phyloP scores from a whole-genome alignment of 352 stramenopile species.

The Plasmopara halstedii region DNA sequence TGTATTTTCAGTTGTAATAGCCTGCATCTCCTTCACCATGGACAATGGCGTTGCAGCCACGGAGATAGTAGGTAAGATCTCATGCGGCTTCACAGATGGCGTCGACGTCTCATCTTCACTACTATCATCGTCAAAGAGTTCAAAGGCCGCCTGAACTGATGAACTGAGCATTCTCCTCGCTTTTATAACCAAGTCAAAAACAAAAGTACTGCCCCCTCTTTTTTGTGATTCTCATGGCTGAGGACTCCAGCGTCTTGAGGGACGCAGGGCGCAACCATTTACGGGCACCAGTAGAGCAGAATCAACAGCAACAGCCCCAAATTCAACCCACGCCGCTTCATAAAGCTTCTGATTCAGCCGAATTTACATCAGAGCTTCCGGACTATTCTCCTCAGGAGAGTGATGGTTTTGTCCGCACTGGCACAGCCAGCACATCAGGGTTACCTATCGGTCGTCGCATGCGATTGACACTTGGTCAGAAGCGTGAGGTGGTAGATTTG shows the following conservation, averaged over 20 bases:
- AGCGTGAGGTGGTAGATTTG: slow-evolving; percentile 80
- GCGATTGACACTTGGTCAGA: slow-evolving; percentile 75
- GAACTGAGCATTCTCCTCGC: slow-evolving; percentile 22
- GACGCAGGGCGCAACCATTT: slow-evolving; percentile 4
- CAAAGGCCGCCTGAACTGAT: slow-evolving; percentile 62
- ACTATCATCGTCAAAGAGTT: slow-evolving; percentile 79
- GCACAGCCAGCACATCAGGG: not conserved
- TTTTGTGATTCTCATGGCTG: slow-evolving; percentile 19
- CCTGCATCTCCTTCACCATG: slow-evolving; percentile 5
- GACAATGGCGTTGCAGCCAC: not conserved
- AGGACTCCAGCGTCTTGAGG: slow-evolving; percentile 10
- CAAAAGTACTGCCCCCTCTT: slow-evolving; percentile 9
- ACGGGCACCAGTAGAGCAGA: not conserved
- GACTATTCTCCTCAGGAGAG: slow-evolving; percentile 1
- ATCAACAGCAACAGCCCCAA: not conserved
- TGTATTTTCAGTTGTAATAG: slow-evolving; percentile 5
- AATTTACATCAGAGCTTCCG: not conserved
- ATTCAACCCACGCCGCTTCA: not conserved
- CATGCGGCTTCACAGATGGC: slow-evolving; percentile 13
- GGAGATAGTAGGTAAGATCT: slow-evolving; percentile 14
- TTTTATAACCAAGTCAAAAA: slow-evolving; percentile 7
- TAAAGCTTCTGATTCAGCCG: not conserved
- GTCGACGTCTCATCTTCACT: slow-evolving; percentile 39
- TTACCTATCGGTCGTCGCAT: slow-evolving; percentile 38
- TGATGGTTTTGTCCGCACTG: slow-evolving; percentile 7